Conservation (phyloP, 2,329 filamentous ascomycete genomes). For the Aspergillus sp. region DNA sequence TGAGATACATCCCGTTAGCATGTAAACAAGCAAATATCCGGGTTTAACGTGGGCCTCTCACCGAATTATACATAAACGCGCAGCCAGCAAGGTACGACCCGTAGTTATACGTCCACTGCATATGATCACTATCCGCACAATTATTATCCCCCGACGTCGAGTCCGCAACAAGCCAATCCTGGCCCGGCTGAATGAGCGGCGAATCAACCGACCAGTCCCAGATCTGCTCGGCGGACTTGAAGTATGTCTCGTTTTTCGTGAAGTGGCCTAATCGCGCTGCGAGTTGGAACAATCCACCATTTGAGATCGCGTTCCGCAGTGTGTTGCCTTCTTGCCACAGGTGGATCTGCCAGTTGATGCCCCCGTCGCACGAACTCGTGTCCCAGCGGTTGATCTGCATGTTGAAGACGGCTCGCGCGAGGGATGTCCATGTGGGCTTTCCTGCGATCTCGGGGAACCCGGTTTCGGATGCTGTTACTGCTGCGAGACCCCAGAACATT, state of each 20-base stretch:
- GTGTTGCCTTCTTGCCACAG: constrained; percentile 69
- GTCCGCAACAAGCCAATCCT: constrained; percentile 31
- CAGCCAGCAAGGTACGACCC: constrained; percentile 58
- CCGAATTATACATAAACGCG: constrained; percentile 57
- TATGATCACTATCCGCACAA: constrained; percentile 55
- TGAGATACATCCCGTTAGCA: too few relatives aligned
- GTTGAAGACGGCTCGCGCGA: constrained; percentile 78
- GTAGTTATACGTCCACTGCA: constrained; percentile 60
- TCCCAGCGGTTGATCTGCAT: constrained; percentile 74
- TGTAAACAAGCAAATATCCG: not conserved
- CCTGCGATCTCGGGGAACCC: constrained; percentile 71
- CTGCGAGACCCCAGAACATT: constrained; percentile 79
- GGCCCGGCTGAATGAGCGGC: constrained; percentile 52
- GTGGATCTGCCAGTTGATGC: constrained; percentile 84
- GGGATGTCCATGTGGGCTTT: constrained; percentile 71
- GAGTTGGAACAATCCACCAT: constrained; percentile 60
- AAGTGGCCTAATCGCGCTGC: constrained; percentile 72
- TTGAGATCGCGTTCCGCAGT: constrained; percentile 60
- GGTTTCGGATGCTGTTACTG: constrained; percentile 75
- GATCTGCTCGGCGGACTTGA: constrained; percentile 71
- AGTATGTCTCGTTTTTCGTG: constrained; percentile 76
- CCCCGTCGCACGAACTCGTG: constrained; percentile 65
- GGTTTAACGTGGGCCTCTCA: constrained; percentile 25
- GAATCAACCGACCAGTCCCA: constrained; percentile 58
- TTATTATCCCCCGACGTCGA: constrained; percentile 18